Conservation (phyloP, 1,139 yeast species). For the Yamadazyma taylorii region DNA sequence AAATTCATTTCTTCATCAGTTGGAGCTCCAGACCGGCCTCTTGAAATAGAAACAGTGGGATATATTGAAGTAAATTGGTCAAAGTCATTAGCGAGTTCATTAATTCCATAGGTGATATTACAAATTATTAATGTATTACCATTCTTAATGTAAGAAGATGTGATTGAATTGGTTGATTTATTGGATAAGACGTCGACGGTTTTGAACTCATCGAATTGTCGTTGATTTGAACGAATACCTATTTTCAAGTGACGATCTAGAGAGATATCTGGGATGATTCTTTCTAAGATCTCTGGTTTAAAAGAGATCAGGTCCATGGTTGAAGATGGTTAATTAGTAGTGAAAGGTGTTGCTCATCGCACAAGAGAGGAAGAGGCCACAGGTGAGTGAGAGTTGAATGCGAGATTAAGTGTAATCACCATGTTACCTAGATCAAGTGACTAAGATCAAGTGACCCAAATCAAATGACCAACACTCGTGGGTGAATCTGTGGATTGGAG, state of each 20-base stretch:
- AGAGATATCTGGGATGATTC: slow-evolving; percentile 84
- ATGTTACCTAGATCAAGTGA: too few relatives aligned
- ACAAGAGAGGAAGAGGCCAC: neutral
- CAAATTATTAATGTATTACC: slow-evolving; percentile 80
- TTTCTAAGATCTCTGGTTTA: slow-evolving; percentile 79
- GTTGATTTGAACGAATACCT: slow-evolving; percentile 72
- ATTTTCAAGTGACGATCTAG: slow-evolving; percentile 73
- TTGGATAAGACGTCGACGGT: slow-evolving; percentile 42
- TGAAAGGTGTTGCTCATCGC: neutral
- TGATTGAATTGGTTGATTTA: slow-evolving; percentile 40
- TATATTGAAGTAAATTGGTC: slow-evolving; percentile 51
- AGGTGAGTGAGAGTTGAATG: neutral
- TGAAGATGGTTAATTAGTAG: too few relatives aligned
- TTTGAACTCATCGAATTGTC: slow-evolving; percentile 73
- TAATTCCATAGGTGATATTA: slow-evolving; percentile 69
- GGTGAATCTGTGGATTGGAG: too few relatives aligned
- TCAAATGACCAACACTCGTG: too few relatives aligned
- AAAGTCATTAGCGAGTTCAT: slow-evolving; percentile 49
- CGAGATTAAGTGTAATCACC: too few relatives aligned
- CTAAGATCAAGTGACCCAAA: too few relatives aligned
- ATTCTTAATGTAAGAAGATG: slow-evolving; percentile 69
- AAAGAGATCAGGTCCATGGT: slow-evolving; percentile 50
- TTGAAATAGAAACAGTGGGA: slow-evolving; percentile 78
- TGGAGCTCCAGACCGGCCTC: slow-evolving; percentile 80
- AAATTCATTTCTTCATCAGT: slow-evolving; percentile 87